A percentile compares a stretch with the other conserved stretches of the same genome.
phyloP scores from a whole-genome alignment of 495 filamentous ascomycete species.

The Rhizodiscina lignyota region DNA sequence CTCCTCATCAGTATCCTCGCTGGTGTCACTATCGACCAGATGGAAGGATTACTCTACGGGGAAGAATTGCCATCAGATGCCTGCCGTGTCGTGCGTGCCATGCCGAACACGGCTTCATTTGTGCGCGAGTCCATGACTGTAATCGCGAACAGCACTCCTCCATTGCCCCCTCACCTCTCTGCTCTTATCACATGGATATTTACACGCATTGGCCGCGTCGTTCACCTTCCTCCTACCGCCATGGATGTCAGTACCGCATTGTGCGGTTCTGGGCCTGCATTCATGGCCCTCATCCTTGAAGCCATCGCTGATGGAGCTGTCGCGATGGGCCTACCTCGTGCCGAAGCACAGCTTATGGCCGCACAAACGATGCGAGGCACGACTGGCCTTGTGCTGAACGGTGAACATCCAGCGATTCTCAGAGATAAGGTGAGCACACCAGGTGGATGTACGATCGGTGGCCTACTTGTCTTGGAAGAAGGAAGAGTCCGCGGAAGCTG shows the following conservation, averaged over 20 bases:
- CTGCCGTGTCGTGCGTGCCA: conserved; percentile 50
- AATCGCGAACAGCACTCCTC: conserved; percentile 41
- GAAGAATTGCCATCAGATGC: conserved; percentile 12
- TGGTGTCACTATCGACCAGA: conserved; percentile 52
- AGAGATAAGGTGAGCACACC: conserved; percentile 67
- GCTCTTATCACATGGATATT: conserved; percentile 65
- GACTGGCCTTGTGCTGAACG: conserved; percentile 48
- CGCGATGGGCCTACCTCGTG: conserved; percentile 62
- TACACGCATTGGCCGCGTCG: conserved; percentile 47
- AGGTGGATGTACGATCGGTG: conserved; percentile 67
- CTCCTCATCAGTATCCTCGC: conserved; percentile 73
- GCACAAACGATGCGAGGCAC: conserved; percentile 65
- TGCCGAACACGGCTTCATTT: conserved; percentile 61
- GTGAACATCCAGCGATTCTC: conserved; percentile 62
- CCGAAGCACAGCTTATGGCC: conserved; percentile 64
- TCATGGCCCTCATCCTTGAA: conserved; percentile 63
- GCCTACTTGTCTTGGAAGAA: conserved; percentile 61
- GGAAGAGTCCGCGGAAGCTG: conserved; percentile 52
- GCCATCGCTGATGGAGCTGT: conserved; percentile 64
- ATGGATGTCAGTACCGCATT: conserved; percentile 68
- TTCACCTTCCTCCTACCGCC: conserved; percentile 40
- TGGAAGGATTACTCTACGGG: conserved; percentile 41
- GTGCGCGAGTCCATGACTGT: conserved; percentile 73
- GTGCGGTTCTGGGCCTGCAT: conserved; percentile 65
- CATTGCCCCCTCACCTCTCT: conserved; percentile 31